Base-by-base conservation (phyloP, 768 basidiomycete species). In the Rhodotorula taiwanensis region DNA sequence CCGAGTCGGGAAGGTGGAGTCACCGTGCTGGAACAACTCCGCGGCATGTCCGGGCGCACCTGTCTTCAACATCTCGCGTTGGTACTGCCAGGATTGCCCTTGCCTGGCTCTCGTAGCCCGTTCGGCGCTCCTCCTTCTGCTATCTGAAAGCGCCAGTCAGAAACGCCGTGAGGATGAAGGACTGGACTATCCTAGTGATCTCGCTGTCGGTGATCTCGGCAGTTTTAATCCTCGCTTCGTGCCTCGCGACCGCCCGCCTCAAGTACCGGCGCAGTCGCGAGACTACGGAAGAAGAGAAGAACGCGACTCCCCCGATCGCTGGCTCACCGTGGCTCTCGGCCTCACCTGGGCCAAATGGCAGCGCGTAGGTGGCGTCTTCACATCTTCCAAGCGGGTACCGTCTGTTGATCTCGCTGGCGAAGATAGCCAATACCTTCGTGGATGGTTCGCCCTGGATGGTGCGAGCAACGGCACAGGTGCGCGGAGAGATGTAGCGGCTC, bases 401-500 rank as follows among this genome's bases (percentile, higher is more conserved):
- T 30, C 48, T 55, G 20, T 25, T 16, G n/a, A 14, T 2, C n/a
- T n/a, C 11, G n/a, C 2, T 0, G 4, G 11, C 10, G 11, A 31
- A 4, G 1, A 4, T 34, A 58, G 53, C 13, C 58, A 59, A 30
- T 60, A 55, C 27, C n/a, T 60, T 14, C 30, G 49, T 28, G 62
- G 62, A 3, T 64, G 62, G 62, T 64, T 58, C 47, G 56, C 44
- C 3, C 39, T 64, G 20, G 62, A 58, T 30, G 34, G 52, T 3
- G 52, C 62, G 1, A n/a, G n/a, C n/a, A n/a, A n/a, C n/a, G n/a
- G n/a, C n/a, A n/a, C n/a, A n/a, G n/a, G n/a, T n/a, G n/a, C n/a
- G n/a, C n/a, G n/a, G n/a, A n/a, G n/a, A n/a, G n/a, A n/a, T n/a
- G n/a, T n/a, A n/a, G n/a, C n/a, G n/a, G n/a, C n/a, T n/a, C n/a